Percentiles rank a stretch among this genome's conserved stretches.
Evolutionary conservation across 2,329 filamentous ascomycete genomes (phyloP).

Genomic region (Exophiala sideris): DNA sequence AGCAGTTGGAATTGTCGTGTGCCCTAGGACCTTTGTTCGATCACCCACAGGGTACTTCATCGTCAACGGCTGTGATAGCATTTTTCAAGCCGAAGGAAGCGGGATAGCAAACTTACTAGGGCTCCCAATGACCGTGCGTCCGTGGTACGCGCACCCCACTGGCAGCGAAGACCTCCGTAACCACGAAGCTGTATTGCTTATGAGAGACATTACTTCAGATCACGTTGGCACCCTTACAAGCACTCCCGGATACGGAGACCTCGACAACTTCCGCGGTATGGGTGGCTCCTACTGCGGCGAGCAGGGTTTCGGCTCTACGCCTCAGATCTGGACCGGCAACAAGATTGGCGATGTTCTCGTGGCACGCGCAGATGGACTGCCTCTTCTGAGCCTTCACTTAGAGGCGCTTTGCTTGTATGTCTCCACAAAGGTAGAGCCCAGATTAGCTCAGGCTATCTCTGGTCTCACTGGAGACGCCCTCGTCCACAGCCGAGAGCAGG

Average conservation of each 20-base stretch:
- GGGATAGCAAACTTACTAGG: slow-evolving; percentile 7
- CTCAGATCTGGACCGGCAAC: background rate
- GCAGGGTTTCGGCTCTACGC: background rate
- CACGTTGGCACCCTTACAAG: background rate
- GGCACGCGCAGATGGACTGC: background rate
- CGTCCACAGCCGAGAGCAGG: background rate
- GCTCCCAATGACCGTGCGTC: slow-evolving; percentile 3
- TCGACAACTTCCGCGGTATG: background rate
- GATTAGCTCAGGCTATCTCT: background rate
- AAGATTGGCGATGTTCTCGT: background rate
- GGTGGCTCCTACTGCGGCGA: background rate
- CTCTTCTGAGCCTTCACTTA: background rate
- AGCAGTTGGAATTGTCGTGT: too few species aligned
- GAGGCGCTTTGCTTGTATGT: background rate
- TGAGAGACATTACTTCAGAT: background rate
- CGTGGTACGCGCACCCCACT: background rate
- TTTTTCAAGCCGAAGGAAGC: background rate
- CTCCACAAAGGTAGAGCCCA: background rate
- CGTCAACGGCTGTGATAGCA: slow-evolving; percentile 2
- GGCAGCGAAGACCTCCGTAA: background rate
- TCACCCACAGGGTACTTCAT: background rate
- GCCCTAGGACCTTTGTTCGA: too few species aligned
- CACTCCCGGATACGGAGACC: background rate
- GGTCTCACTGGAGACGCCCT: background rate
- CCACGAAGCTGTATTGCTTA: background rate